Evolutionary conservation across 306 rosid species (phyloP).

Genomic region (Sindora glabra): DNA sequence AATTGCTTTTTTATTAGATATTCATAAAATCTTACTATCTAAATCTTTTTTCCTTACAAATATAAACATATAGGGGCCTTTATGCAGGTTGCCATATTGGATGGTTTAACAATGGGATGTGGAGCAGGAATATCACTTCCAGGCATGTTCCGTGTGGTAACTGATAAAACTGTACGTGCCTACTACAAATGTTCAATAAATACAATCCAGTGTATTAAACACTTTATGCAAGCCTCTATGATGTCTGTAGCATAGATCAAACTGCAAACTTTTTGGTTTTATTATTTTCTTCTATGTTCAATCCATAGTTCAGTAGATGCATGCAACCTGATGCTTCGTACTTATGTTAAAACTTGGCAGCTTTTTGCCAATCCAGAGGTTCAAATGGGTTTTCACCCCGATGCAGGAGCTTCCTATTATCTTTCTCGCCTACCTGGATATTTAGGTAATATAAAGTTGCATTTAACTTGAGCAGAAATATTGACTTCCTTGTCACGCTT

Average conservation of each 20-base stretch:
- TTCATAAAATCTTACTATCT: too few species aligned
- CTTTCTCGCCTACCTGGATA: conserved; percentile 95
- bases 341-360: conserved; percentile 32
- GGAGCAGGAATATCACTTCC: conserved; percentile 92
- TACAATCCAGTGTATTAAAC: not conserved
- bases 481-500: not conserved
- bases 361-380: conserved; percentile 77
- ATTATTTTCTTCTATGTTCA: not conserved
- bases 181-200: conserved; percentile 3
- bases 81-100: conserved; percentile 71
- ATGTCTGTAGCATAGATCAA: not conserved
- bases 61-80: conserved; percentile 17
- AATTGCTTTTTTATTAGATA: not conserved
- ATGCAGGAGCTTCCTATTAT: conserved; percentile 90
- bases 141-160: conserved; percentile 80
- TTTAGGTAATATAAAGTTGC: conserved; percentile 45
- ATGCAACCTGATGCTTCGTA: not conserved
- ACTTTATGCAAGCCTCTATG: not conserved
- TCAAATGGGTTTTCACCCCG: conserved; percentile 96
- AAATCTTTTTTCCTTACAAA: not conserved
- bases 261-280: not conserved
- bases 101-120: conserved; percentile 88
- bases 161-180: conserved; percentile 81
- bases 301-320: not conserved
- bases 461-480: not conserved